phyloP scores from a whole-genome alignment of 2,329 filamentous ascomycete genomes.

The Gremmenia infestans region DNA sequence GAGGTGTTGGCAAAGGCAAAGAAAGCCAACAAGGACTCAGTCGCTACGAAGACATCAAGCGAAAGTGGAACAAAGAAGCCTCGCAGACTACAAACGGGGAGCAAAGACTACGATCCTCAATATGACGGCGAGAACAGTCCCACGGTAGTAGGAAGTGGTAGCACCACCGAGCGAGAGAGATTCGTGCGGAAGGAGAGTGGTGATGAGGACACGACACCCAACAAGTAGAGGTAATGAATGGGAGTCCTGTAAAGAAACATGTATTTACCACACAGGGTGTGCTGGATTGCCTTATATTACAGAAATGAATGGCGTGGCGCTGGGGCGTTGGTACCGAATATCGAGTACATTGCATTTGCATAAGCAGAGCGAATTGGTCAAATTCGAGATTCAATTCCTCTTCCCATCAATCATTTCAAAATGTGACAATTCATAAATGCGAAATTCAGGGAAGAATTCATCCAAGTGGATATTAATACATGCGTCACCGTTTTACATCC shows the following conservation, averaged over 20 bases:
- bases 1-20: conserved; percentile 9
- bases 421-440: background rate
- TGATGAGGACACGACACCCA: conserved; percentile 4
- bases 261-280: background rate
- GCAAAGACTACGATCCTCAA: conserved; percentile 29
- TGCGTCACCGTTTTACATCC: too few relatives aligned
- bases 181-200: conserved; percentile 10
- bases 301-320: conserved; percentile 1
- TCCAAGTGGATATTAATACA: background rate
- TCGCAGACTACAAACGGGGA: conserved; percentile 15
- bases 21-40: conserved; percentile 6
- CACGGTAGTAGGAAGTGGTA: conserved; percentile 26
- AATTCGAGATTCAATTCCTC: background rate
- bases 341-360: background rate
- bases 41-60: conserved; percentile 2
- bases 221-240: background rate
- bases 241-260: background rate
- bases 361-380: conserved; percentile 1
- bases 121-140: conserved; percentile 30
- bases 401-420: background rate
- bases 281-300: background rate
- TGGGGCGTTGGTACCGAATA: background rate
- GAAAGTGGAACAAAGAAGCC: conserved; percentile 10
- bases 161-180: conserved; percentile 14
- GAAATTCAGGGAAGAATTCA: background rate